Percentiles rank a stretch among this genome's conserved stretches.
phyloP scores from a whole-genome alignment of 208 protist genomes.

The Acanthamoeba divionensis region DNA sequence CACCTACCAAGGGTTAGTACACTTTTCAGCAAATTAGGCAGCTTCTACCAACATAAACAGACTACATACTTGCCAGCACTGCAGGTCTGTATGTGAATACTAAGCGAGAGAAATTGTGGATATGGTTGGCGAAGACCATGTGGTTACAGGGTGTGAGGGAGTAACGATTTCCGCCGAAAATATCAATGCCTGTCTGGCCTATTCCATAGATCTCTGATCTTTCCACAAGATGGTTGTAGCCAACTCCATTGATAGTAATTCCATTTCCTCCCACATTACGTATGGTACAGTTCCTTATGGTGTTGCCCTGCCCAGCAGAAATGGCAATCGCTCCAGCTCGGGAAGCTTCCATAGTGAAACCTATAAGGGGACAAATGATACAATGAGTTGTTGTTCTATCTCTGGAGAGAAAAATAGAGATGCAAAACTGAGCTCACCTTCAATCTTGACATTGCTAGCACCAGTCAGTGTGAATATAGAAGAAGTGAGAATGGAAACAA shows the following conservation, averaged over 20 bases:
- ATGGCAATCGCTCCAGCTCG: neutral
- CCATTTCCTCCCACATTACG: neutral
- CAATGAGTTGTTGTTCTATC: neutral
- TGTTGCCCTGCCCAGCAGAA: neutral
- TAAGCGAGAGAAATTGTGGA: neutral
- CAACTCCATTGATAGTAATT: neutral
- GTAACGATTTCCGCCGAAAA: neutral
- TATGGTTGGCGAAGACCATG: neutral
- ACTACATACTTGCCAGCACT: neutral
- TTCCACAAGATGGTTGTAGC: neutral
- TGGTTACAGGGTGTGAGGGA: neutral
- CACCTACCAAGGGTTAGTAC: neutral
- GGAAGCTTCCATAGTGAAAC: neutral
- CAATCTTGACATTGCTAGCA: no score
- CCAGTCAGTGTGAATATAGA: neutral
- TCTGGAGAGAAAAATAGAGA: neutral
- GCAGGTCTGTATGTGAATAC: neutral
- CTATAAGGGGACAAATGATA: neutral
- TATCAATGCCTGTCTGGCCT: neutral
- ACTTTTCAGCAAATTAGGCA: no score
- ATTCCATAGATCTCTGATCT: neutral
- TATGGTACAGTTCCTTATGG: neutral
- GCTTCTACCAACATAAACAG: neutral
- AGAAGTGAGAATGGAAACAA: neutral
- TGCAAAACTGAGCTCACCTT: no score